Conservation (phyloP, 2,329 filamentous ascomycete genomes). For the Xylariaceae sp. region DNA sequence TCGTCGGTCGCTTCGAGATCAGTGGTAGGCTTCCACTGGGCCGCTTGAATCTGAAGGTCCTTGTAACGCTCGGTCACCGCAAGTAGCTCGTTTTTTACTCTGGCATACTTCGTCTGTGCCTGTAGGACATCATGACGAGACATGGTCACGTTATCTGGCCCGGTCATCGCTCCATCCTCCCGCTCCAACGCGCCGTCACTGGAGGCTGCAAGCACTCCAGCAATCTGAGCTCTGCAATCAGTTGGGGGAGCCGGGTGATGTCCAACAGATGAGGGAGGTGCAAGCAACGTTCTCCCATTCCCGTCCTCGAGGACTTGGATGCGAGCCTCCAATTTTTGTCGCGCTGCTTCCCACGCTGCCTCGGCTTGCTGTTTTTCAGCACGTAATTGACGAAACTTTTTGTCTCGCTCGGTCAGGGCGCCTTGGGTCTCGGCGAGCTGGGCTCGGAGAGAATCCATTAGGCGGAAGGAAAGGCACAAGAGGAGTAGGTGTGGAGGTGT, state of each 20-base stretch:
- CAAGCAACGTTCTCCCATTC: constrained; percentile 7
- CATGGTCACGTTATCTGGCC: constrained; percentile 17
- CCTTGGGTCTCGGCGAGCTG: constrained; percentile 29
- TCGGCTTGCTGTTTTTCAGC: constrained; percentile 13
- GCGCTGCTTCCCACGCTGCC: constrained; percentile 18
- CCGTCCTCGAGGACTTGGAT: constrained; percentile 21
- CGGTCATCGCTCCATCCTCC: constrained; percentile 2
- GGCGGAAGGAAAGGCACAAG: too few relatives aligned
- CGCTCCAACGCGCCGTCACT: too few relatives aligned
- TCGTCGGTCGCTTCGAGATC: constrained; percentile 18
- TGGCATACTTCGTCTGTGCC: constrained; percentile 17
- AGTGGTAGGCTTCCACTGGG: background rate
- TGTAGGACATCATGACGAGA: constrained; percentile 18
- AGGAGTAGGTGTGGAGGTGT: too few relatives aligned
- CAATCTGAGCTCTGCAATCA: too few relatives aligned
- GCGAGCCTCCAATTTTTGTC: constrained; percentile 14
- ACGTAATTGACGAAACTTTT: constrained; percentile 23
- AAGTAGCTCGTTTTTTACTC: constrained; percentile 13
- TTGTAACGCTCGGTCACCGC: constrained; percentile 21
- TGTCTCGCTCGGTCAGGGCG: constrained; percentile 24
- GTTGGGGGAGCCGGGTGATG: too few relatives aligned
- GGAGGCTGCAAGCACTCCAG: too few relatives aligned
- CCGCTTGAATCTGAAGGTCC: constrained; percentile 12
- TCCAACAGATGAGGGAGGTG: background rate
- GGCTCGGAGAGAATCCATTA: constrained; percentile 26